Percentiles rank a stretch among this genome's conserved stretches.
Evolutionary conservation across 805 yeast genomes (phyloP).

Genomic region (Hanseniaspora thailandica): DNA sequence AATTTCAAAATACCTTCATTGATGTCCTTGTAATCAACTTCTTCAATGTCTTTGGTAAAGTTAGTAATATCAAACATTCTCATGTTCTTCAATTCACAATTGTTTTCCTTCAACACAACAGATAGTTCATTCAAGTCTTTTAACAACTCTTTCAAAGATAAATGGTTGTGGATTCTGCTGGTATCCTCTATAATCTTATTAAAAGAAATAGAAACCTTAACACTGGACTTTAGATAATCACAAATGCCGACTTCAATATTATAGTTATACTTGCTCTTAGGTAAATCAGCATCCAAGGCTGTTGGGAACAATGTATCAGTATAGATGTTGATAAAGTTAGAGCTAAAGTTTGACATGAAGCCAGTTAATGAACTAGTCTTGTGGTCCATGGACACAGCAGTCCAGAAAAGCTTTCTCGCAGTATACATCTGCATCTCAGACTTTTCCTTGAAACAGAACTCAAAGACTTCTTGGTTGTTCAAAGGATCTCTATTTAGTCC

Average conservation of each 20-base stretch:
- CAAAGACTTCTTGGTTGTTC: slow-evolving; percentile 2
- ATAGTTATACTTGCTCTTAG: background rate
- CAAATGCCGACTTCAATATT: slow-evolving; percentile 7
- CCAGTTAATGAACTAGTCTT: slow-evolving; percentile 12
- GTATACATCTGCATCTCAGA: slow-evolving; percentile 4
- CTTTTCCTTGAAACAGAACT: background rate
- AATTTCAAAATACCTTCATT: background rate
- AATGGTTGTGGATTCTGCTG: background rate
- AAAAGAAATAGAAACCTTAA: background rate
- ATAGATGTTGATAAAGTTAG: background rate
- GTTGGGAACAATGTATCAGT: slow-evolving; percentile 10
- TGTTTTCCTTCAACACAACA: background rate
- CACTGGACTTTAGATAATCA: background rate
- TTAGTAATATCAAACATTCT: background rate
- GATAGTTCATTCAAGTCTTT: background rate
- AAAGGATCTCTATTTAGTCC: slow-evolving; percentile 15
- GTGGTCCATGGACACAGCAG: slow-evolving; percentile 9
- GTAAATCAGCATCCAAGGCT: background rate
- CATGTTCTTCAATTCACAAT: background rate
- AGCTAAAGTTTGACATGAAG: slow-evolving; percentile 6
- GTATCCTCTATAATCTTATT: background rate
- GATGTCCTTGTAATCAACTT: slow-evolving; percentile 1
- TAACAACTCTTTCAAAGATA: background rate
- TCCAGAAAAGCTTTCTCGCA: slow-evolving; percentile 13
- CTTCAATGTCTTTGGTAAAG: slow-evolving; percentile 6